Conservation (phyloP, 352 stramenopile species). For the Globisporangium radiosum region DNA sequence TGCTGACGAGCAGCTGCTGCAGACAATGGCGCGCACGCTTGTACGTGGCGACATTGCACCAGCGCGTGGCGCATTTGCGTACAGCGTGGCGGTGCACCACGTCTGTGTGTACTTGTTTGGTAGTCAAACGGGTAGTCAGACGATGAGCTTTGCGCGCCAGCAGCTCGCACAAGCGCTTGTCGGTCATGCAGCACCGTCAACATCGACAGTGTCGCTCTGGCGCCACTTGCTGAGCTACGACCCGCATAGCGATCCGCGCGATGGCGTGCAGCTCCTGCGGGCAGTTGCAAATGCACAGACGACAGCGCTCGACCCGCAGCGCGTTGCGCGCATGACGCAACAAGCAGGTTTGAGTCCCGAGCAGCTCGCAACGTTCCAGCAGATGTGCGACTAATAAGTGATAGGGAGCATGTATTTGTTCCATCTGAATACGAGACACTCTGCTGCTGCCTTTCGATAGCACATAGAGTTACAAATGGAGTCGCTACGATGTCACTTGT, state of each 20-base stretch:
- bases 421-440: too few species aligned
- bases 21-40: slow-evolving; percentile 42
- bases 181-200: slow-evolving; percentile 2
- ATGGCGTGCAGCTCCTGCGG: background rate
- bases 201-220: slow-evolving; percentile 28
- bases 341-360: slow-evolving; percentile 25
- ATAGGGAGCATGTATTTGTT: too few species aligned
- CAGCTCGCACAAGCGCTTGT: slow-evolving; percentile 37
- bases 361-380: slow-evolving; percentile 23
- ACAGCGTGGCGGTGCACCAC: slow-evolving; percentile 54
- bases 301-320: background rate
- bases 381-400: background rate
- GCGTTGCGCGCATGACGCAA: slow-evolving; percentile 8
- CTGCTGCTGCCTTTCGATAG: too few species aligned
- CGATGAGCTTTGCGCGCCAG: slow-evolving; percentile 43
- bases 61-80: slow-evolving; percentile 40
- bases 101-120: slow-evolving; percentile 48
- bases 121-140: background rate
- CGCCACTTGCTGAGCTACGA: slow-evolving; percentile 48
- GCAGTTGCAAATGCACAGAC: background rate
- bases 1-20: slow-evolving; percentile 35
- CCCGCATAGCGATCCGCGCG: background rate
- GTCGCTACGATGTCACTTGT: background rate
- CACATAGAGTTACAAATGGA: too few species aligned
- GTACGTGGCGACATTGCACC: slow-evolving; percentile 26